These are phyloP conservation scores for Paecilomyces dactylethromorphus DNA, from an alignment of 2,329 filamentous ascomycete species.

Conservation along the genomic window DNA sequence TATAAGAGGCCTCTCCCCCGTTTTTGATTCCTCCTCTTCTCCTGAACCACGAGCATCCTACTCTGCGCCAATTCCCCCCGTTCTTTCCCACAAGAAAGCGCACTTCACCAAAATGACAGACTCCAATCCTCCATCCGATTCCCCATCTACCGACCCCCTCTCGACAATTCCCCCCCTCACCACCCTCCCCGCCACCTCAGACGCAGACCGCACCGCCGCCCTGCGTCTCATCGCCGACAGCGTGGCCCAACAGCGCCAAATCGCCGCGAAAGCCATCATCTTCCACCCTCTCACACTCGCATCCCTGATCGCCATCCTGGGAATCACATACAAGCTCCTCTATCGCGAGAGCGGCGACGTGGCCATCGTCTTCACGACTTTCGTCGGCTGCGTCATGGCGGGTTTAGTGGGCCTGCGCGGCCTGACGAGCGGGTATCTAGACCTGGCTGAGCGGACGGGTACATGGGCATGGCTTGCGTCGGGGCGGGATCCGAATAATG, in stretches of 20 bases:
- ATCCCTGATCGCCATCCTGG: slow-evolving; percentile 25
- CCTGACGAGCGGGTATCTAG: slow-evolving; percentile 56
- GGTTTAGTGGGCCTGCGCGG: slow-evolving; percentile 58
- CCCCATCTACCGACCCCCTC: neutral
- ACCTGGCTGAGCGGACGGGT: slow-evolving; percentile 52
- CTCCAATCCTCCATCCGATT: neutral
- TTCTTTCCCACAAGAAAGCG: neutral
- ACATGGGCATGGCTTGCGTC: slow-evolving; percentile 57
- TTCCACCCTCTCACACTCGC: slow-evolving; percentile 50
- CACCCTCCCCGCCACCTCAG: slow-evolving; percentile 29
- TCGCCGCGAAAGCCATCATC: slow-evolving; percentile 57
- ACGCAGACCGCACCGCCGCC: slow-evolving; percentile 59
- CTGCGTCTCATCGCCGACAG: slow-evolving; percentile 73
- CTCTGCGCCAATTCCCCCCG: no score
- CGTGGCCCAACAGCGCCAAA: slow-evolving; percentile 72
- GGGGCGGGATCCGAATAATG: slow-evolving; percentile 29
- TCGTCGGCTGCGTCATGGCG: slow-evolving; percentile 56
- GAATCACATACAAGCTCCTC: neutral
- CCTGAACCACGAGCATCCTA: no score
- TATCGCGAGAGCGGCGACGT: slow-evolving; percentile 37
- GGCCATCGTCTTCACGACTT: slow-evolving; percentile 51
- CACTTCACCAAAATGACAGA: neutral
- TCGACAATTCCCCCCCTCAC: slow-evolving; percentile 23
- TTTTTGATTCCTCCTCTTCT: no score
- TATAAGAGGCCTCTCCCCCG: no score